Base-by-base conservation (phyloP, 495 filamentous ascomycete genomes). In the Bathelium albidoporum region DNA sequence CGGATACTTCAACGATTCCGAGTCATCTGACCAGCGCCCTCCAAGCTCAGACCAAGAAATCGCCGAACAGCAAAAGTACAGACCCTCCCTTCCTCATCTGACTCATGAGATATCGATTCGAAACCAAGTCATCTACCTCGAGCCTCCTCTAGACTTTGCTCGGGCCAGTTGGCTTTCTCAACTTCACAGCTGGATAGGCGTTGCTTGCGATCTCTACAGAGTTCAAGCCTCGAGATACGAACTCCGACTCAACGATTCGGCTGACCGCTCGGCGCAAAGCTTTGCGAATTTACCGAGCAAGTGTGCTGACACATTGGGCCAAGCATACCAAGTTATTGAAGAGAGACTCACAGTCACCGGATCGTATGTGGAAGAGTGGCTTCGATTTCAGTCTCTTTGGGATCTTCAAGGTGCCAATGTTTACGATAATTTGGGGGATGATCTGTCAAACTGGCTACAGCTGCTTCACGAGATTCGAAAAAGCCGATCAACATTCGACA, bases 381-480 rank as follows among this genome's bases (percentile, higher is more conserved):
- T 97, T 39, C 94, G 96, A 70, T 99, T 97, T 76, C 94, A 99
- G 76, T 96, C 93, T 2, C 82, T 99, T 24, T 99, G 94, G 94
- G 94, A 99, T 77, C 78, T 99, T 62, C 91, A 95, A 71, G 88
- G 91, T 3, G 95, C 97, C 67, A 89, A 96, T 65, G 90, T 99
- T 0, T 95, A 95, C 68, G 89, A 93, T 61, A 80, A 88, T 26
- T 79, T 99, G 1, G 89, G 91, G n/a, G 91, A 97, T 58, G 85
- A 97, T 69, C 80, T 99, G 9, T 86, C 89, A 3, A 84, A 88
- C 62, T 99, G 94, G 94, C 82, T 97, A 16, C 91, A 97, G 72
- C 75, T 96, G 9, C 86, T 99, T 24, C 90, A 95, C 70, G 94
- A 97, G 70, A 96, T 99, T 67, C 83, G 95, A 59, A 95, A 95